Evolutionary conservation across 768 basidiomycete species (phyloP), one percentile per base, ranked within the genome.

Genomic region (Podaxis sp.): DNA sequence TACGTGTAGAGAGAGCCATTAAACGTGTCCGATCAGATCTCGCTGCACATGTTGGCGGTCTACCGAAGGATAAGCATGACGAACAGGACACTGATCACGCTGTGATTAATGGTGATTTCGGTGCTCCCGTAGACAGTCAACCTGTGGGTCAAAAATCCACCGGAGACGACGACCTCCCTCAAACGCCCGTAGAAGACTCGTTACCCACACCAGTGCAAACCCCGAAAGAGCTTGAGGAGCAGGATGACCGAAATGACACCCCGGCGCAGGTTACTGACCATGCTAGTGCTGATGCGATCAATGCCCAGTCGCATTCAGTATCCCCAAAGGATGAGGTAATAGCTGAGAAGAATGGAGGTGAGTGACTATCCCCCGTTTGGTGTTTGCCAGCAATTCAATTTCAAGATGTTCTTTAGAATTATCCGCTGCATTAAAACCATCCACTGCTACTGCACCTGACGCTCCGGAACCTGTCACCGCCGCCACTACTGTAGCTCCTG

Each of bases 21-120:
- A 93, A 93, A 76, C 86, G 91, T 28, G 90, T 92, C 18, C 79
- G 91, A 57, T 92, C 90, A 48, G 93, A 95, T 74, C 77, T 93
- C 21, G 91, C 89, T 9, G 86, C 86, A 10, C 91, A 94, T 68
- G 72, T 79, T 57, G 75, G 82, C 47, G 68, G 68, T 28, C 58
- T 66, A 27, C 44, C 66, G 55, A 73, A 76, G 27, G 74, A 71
- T 28, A 73, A 69, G 25, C 56, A 50, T 37, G 42, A 32, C 2
- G 61, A 50, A 27, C 59, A 51, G 57, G 74, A 76, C 63, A 75
- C 72, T 57, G 48, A 66, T 60, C 63, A 61, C 28, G 61, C 59
- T 4, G 55, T 48, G 55, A 55, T 40, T 18, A 66, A 64, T 57
- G 48, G 35, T 18, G 65, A 62, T 37, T 55, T 61, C 47, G 65